Evolutionary conservation across 179 eudicot genomes (phyloP), one percentile per base, ranked within the genome.

Genomic region (Beta corolliflora): DNA sequence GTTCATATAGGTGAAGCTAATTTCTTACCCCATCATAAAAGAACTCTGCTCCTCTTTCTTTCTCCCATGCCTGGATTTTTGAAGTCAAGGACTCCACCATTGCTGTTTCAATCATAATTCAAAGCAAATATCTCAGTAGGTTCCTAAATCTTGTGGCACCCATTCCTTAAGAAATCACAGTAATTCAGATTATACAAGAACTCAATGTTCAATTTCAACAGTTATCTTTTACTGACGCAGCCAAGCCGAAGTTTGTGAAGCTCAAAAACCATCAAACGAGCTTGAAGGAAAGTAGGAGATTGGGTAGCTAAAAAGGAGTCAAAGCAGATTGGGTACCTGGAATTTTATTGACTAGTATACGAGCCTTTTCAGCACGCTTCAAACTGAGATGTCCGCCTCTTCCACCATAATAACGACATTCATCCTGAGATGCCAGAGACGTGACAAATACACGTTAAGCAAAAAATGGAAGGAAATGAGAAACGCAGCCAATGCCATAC

Each of bases 291-390:
- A 46, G 41, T 53, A 53, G 9, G 36, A 53, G 5, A 9, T 18
- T 44, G 45, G 10, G 60, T 9, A 8, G 2, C 21, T 44, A 58
- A 71, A 44, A 60, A 15, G 13, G 63, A 56, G 68, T 44, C 46
- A 58, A 53, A 78, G 74, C 54, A 81, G 59, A 76, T 75, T 60
- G 4, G 18, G 21, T 88, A 92, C 98, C 93, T 21, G 94, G 98
- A 83, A 94, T 85, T 86, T 92, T 94, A 78, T 77, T 89, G 67
- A 89, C 88, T 66, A 90, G 69, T 66, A 81, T 87, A 83, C 96
- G 94, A 78, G 96, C 94, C 79, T 92, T 91, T 88, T 93, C 98
- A 70, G 98, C 98, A 67, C 93, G 96, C 84, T 88, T 93, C 68
- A 92, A 79, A 50, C 81, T 89, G 66, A 92, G 89, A 88, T 92